Evolutionary conservation across 306 rosid genomes (phyloP).

Genomic region (Leucaena leucocephala): DNA sequence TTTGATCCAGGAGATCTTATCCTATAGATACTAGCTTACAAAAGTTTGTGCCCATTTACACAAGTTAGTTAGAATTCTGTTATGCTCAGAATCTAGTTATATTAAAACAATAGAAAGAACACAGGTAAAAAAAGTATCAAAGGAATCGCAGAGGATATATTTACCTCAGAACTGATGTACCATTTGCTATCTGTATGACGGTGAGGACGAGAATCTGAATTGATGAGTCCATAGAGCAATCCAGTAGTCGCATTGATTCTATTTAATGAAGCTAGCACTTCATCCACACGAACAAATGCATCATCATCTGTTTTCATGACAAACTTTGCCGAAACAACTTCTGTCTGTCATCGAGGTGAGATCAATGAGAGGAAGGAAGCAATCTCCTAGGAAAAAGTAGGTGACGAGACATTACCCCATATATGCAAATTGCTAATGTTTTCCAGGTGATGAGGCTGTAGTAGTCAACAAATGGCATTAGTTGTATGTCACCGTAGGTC

Average conservation of each 20-base stretch:
- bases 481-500: slow-evolving; percentile 89
- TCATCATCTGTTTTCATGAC: slow-evolving; percentile 99
- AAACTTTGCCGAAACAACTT: slow-evolving; percentile 89
- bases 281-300: slow-evolving; percentile 93
- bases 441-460: slow-evolving; percentile 97
- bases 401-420: slow-evolving; percentile 70
- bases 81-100: slow-evolving; percentile 29
- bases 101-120: background rate
- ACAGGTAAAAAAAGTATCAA: background rate
- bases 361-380: slow-evolving; percentile 39
- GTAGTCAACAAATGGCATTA: slow-evolving; percentile 99
- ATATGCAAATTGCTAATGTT: slow-evolving; percentile 90
- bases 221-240: slow-evolving; percentile 89
- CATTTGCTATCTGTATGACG: slow-evolving; percentile 90
- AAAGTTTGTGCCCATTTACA: background rate
- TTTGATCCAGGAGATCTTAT: background rate
- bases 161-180: slow-evolving; percentile 91
- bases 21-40: background rate
- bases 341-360: slow-evolving; percentile 67
- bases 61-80: background rate
- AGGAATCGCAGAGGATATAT: slow-evolving; percentile 8
- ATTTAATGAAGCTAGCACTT: slow-evolving; percentile 70
- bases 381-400: slow-evolving; percentile 35
- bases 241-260: slow-evolving; percentile 60
- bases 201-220: slow-evolving; percentile 89